Base-by-base conservation (phyloP, 331 rosid species). In the Rosa hybrid region DNA sequence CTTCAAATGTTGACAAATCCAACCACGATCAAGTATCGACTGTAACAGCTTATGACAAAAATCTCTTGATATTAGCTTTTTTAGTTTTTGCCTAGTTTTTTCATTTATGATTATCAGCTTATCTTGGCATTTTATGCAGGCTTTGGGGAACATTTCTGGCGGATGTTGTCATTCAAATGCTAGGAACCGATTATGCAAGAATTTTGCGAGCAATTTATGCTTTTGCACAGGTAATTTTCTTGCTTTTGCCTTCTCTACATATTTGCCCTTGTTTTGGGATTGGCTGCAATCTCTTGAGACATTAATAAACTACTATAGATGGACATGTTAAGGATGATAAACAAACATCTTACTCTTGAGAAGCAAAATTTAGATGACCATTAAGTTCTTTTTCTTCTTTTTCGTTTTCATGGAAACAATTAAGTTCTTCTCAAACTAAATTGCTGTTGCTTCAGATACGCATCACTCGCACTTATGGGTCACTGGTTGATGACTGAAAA, bases 131-230 rank as follows among this genome's bases (percentile, higher is more conserved):
- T 67, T 82, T 83, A 54, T 80, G 80, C 89, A 95, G 97, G 91
- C 92, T 95, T 44, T 91, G 98, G 98, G 98, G 97, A 74, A 95
- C 97, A 77, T 86, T 95, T 85, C 78, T 95, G 83, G 98, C 97
- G 17, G 99, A 95, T 85, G 80, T 93, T 70, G 97, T 95, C 83
- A 95, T 95, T 84, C 98, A 95, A 83, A 95, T 93, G 98, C 89
- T 95, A 56, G 98, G 99, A 86, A 94, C 97, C 48, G 98, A 95
- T 91, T 91, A 91, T 87, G 93, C 97, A 78, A 87, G 98, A 90
- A 89, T 95, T 82, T 80, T 93, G 85, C 90, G 97, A n/a, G 92
- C 97, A 86, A 83, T 95, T 85, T 95, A 90, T 88, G 96, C 99
- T 74, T 85, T 95, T 81, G 97, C 99, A 34, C 98, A 93, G 98